phyloP scores from a whole-genome alignment of 768 basidiomycete species.

The Phallus indusiatus region DNA sequence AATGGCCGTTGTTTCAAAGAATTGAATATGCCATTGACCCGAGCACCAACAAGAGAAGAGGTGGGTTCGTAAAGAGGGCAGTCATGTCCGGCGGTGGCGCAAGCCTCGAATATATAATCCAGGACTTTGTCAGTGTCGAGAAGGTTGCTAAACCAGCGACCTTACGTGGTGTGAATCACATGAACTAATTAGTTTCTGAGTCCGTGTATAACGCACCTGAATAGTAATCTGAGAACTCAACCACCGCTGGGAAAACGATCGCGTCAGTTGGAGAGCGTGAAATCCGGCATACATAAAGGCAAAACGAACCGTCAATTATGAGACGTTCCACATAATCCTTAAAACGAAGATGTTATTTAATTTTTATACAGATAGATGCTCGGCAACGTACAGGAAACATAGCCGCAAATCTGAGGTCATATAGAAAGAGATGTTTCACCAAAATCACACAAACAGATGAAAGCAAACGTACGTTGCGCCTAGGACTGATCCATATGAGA shows the following conservation, averaged over 20 bases:
- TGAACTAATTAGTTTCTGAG: background rate
- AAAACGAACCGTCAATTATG: constrained; percentile 21
- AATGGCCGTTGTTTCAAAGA: constrained; percentile 7
- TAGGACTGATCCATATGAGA: constrained; percentile 6
- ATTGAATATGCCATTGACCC: constrained; percentile 7
- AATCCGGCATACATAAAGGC: background rate
- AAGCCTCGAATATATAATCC: constrained; percentile 13
- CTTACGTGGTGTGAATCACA: background rate
- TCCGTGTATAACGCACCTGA: background rate
- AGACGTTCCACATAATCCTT: constrained; percentile 25
- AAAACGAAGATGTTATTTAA: background rate
- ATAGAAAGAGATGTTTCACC: background rate
- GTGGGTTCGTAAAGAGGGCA: constrained; percentile 17
- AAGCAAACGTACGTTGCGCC: constrained; percentile 11
- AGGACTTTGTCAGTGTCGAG: constrained; percentile 17
- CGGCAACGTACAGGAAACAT: constrained; percentile 20
- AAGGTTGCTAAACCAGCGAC: constrained; percentile 16
- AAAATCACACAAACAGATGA: background rate
- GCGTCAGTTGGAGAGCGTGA: background rate
- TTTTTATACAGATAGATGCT: background rate
- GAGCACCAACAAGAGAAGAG: constrained; percentile 11
- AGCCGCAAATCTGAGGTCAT: constrained; percentile 18
- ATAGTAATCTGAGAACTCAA: constrained; percentile 4
- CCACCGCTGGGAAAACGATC: background rate
- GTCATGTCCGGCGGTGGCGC: constrained; percentile 16